These are phyloP conservation scores for Malassezia equina DNA, from an alignment of 1,284 basidiomycete genomes.

Conservation along the genomic window DNA sequence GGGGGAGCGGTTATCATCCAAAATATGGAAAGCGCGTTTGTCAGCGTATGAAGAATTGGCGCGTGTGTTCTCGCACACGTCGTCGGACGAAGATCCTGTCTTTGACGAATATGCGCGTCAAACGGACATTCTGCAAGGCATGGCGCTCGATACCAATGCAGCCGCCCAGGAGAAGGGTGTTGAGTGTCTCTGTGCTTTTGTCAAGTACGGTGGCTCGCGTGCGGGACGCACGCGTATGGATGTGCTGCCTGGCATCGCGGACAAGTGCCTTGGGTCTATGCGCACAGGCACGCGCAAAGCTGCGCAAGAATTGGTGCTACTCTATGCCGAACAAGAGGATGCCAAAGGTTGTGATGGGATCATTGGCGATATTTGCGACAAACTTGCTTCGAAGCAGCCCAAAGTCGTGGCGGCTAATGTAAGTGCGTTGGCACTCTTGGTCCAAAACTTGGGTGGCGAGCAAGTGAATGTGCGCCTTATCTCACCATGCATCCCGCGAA, in stretches of 20 bases:
- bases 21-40: constrained; percentile 96
- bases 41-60: constrained; percentile 78
- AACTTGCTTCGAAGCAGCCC: constrained; percentile 82
- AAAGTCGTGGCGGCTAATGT: constrained; percentile 80
- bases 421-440: constrained; percentile 62
- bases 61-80: constrained; percentile 50
- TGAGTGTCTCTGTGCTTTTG: constrained; percentile 63
- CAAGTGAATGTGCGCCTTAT: constrained; percentile 64
- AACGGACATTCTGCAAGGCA: constrained; percentile 52
- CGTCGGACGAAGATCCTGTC: constrained; percentile 82
- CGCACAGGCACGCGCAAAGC: constrained; percentile 77
- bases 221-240: constrained; percentile 62
- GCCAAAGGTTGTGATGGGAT: constrained; percentile 62
- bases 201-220: constrained; percentile 82
- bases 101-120: constrained; percentile 74
- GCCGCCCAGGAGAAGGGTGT: constrained; percentile 96
- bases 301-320: constrained; percentile 71
- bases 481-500: constrained; percentile 77
- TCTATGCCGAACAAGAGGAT: constrained; percentile 91
- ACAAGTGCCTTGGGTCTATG: constrained; percentile 87
- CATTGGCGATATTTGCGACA: constrained; percentile 73
- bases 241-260: constrained; percentile 78
- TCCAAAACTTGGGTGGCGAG: constrained; percentile 71
- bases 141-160: constrained; percentile 67
- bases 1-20: constrained; percentile 73